Percentiles rank a stretch among this genome's conserved stretches.
Conservation (phyloP, 2,329 filamentous ascomycete genomes). For the Mollisiaceae sp. region DNA sequence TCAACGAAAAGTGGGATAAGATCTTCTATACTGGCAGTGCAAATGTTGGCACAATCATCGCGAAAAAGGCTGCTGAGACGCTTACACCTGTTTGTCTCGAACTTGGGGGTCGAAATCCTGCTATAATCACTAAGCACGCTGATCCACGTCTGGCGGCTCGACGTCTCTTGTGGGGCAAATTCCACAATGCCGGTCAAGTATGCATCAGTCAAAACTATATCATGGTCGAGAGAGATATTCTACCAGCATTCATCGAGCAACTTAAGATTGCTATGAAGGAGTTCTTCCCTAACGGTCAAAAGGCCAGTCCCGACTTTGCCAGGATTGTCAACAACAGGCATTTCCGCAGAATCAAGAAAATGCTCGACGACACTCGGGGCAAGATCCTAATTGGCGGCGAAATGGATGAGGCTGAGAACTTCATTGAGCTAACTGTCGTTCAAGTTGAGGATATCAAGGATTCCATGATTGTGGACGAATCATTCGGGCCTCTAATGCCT, state of each 20-base stretch:
- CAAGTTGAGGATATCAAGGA: slow-evolving; percentile 77
- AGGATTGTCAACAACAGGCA: slow-evolving; percentile 82
- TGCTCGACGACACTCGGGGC: slow-evolving; percentile 85
- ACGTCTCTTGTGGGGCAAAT: slow-evolving; percentile 88
- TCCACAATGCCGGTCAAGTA: slow-evolving; percentile 84
- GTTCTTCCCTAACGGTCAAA: slow-evolving; percentile 84
- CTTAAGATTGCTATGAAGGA: slow-evolving; percentile 73
- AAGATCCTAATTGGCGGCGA: slow-evolving; percentile 87
- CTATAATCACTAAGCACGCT: slow-evolving; percentile 85
- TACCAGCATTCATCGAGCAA: slow-evolving; percentile 74
- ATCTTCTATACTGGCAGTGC: slow-evolving; percentile 93
- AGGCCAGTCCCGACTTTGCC: slow-evolving; percentile 76
- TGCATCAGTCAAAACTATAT: slow-evolving; percentile 95
- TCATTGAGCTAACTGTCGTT: slow-evolving; percentile 94
- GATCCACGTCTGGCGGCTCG: slow-evolving; percentile 81
- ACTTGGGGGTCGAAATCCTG: slow-evolving; percentile 89
- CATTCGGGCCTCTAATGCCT: slow-evolving; percentile 90
- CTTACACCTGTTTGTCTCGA: slow-evolving; percentile 89
- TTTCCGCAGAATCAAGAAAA: slow-evolving; percentile 83
- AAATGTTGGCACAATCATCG: slow-evolving; percentile 81
- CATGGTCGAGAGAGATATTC: slow-evolving; percentile 76
- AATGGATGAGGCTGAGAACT: slow-evolving; percentile 78
- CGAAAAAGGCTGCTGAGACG: slow-evolving; percentile 86
- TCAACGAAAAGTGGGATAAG: slow-evolving; percentile 95
- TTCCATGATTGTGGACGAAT: slow-evolving; percentile 80